Conservation (phyloP, 2,329 filamentous ascomycete genomes). For the Parastagonospora nodorum region DNA sequence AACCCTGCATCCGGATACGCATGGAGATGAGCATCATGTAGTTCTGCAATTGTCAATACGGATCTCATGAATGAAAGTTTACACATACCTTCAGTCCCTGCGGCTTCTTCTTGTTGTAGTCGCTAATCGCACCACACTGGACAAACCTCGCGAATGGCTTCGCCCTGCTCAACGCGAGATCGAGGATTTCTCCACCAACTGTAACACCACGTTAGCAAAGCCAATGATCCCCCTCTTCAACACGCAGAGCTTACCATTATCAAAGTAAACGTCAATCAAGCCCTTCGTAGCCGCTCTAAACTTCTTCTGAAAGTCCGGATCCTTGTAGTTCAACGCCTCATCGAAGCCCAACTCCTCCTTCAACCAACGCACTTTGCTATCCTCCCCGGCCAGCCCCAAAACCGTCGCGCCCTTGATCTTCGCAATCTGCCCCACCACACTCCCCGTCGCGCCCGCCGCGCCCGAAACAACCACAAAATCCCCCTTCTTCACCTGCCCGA, state of each 20-base stretch:
- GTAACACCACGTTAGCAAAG: slow-evolving; percentile 5
- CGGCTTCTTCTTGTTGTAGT: slow-evolving; percentile 50
- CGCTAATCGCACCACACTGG: slow-evolving; percentile 52
- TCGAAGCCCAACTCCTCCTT: slow-evolving; percentile 59
- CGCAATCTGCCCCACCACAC: slow-evolving; percentile 76
- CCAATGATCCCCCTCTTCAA: neutral
- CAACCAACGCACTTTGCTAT: slow-evolving; percentile 61
- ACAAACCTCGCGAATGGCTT: slow-evolving; percentile 50
- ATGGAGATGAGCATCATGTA: slow-evolving; percentile 53
- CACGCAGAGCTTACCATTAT: slow-evolving; percentile 50
- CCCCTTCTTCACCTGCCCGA: slow-evolving; percentile 69
- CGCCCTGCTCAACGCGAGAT: slow-evolving; percentile 51
- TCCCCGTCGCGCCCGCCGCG: slow-evolving; percentile 78
- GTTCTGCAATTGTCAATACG: slow-evolving; percentile 37
- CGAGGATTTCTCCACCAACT: slow-evolving; percentile 57
- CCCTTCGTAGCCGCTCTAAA: slow-evolving; percentile 54
- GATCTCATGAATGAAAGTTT: too few species aligned
- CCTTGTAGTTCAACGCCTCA: slow-evolving; percentile 62
- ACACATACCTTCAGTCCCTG: slow-evolving; percentile 56
- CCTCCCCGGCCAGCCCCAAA: slow-evolving; percentile 58
- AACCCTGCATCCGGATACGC: slow-evolving; percentile 56
- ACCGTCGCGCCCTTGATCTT: slow-evolving; percentile 67
- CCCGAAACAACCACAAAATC: slow-evolving; percentile 79
- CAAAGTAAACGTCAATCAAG: slow-evolving; percentile 58
- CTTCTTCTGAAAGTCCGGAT: slow-evolving; percentile 54